Conservation (phyloP, 2,329 filamentous ascomycete genomes). For the Xylariaceae sp. region DNA sequence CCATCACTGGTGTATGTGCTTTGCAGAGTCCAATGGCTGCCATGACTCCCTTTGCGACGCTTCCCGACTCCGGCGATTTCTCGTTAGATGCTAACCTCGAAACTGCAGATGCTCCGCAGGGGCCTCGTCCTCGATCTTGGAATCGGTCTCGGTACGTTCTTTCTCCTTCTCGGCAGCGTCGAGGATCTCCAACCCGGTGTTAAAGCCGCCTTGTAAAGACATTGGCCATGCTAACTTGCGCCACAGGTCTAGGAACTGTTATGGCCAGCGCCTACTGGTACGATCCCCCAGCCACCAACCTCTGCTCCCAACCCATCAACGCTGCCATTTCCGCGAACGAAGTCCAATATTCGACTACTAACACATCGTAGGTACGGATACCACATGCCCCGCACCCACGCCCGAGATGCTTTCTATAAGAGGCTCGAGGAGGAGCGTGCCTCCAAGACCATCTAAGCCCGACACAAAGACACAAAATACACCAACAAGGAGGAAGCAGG, state of each 20-base stretch:
- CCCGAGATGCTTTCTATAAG: conserved; percentile 58
- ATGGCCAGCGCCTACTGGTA: conserved; percentile 60
- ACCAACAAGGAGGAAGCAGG: neutral
- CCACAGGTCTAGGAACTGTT: conserved; percentile 50
- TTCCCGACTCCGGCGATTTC: conserved; percentile 18
- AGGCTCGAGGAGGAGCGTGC: conserved; percentile 58
- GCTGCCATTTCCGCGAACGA: neutral
- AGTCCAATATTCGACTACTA: conserved; percentile 11
- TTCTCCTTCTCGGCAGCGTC: neutral
- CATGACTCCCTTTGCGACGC: conserved; percentile 14
- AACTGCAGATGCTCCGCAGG: conserved; percentile 56
- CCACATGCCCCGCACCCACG: conserved; percentile 59
- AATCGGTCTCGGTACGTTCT: conserved; percentile 53
- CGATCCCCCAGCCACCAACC: conserved; percentile 22
- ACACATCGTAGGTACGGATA: conserved; percentile 53
- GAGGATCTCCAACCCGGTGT: neutral
- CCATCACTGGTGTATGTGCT: conserved; percentile 58
- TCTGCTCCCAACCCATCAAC: neutral
- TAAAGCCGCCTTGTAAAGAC: neutral
- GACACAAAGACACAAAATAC: neutral
- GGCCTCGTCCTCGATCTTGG: conserved; percentile 55
- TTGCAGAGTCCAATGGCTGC: conserved; percentile 31
- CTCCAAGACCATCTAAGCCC: conserved; percentile 26
- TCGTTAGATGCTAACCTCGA: conserved; percentile 26
- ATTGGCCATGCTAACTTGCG: conserved; percentile 32